Evolutionary conservation across 257 asterid genomes (phyloP), one percentile per base, ranked within the genome.

Genomic region (Eucommia ulmoides): DNA sequence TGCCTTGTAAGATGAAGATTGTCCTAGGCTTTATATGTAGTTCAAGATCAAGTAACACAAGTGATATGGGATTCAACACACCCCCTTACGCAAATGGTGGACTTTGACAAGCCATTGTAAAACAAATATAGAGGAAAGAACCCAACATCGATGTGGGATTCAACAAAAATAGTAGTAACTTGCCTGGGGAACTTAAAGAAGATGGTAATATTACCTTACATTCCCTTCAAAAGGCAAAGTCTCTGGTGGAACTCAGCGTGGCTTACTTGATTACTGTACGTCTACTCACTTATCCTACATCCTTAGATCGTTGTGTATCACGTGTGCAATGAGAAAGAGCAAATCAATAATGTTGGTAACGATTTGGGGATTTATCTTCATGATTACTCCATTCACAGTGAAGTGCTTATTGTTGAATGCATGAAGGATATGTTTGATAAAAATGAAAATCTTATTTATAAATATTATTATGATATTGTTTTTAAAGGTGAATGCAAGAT

Each of bases 401-500:
- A 83, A 65, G 60, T 54, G 45, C 47, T 57, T 57, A 53, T 74
- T 44, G 19, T 64, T 57, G 78, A 65, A 56, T 71, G 61, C 68
- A 84, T 67, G 23, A 71, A 69, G 51, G 69, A 63, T 58, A 50
- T 80, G 47, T 52, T 80, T 54, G 79, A 41, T 67, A 44, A 33
- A 61, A 66, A 63, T 19, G 75, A 64, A 60, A 54, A 74, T 63
- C 86, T 91, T 94, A 94, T 66, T 74, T 26, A 67, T 79, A 0
- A 78, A 92, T 69, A 64, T 80, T 49, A 74, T 70, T 66, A 60
- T 91, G 58, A 85, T 86, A 58, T 82, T 73, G 71, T 70, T 72
- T 51, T 81, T 85, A 51, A 57, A 25, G 21, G 23, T 53, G 8
- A 59, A 45, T 45, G 93, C 66, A 65, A 58, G 63, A 51, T 78